A percentile compares a stretch with the other conserved stretches of the same genome.
Conservation (phyloP, 495 filamentous ascomycete species). For the Penicillium arizonense region DNA sequence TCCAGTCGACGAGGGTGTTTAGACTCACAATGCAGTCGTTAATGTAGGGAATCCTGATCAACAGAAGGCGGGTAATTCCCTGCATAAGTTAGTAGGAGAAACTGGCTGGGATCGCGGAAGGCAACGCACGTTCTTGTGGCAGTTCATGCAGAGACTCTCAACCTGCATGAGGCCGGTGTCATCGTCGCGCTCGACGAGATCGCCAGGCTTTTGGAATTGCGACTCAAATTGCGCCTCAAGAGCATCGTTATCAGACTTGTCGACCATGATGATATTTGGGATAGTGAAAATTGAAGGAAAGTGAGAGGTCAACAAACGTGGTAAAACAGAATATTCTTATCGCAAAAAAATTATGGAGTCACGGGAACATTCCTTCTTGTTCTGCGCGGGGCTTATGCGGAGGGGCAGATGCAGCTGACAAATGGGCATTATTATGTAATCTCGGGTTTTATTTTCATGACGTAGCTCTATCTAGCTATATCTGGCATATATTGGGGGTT, state of each 20-base stretch:
- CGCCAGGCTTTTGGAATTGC: constrained; percentile 44
- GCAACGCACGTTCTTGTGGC: constrained; percentile 59
- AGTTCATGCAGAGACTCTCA: constrained; percentile 81
- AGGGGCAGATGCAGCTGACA: constrained; percentile 22
- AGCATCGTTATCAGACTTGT: constrained; percentile 23
- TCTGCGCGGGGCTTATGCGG: constrained; percentile 35
- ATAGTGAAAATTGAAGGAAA: not conserved
- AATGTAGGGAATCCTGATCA: constrained; percentile 93
- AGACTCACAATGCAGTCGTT: constrained; percentile 70
- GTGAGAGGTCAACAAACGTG: not conserved
- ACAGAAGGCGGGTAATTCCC: constrained; percentile 81
- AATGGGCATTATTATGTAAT: constrained; percentile 6
- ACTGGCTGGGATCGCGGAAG: too few species aligned
- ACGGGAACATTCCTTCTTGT: constrained; percentile 41
- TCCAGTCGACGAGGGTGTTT: too few species aligned
- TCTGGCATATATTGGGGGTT: not conserved
- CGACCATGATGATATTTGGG: constrained; percentile 29
- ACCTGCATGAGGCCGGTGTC: constrained; percentile 47
- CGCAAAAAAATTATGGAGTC: constrained; percentile 26
- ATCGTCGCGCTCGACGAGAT: constrained; percentile 44
- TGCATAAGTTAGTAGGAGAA: constrained; percentile 30
- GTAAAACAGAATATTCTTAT: constrained; percentile 13
- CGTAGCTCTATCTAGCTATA: not conserved
- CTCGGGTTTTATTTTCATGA: not conserved
- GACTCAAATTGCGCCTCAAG: constrained; percentile 40